Evolutionary conservation across 2,329 filamentous ascomycete genomes (phyloP), one percentile per base, ranked within the genome.

Genomic region (Aureobasidium mangrovei): DNA sequence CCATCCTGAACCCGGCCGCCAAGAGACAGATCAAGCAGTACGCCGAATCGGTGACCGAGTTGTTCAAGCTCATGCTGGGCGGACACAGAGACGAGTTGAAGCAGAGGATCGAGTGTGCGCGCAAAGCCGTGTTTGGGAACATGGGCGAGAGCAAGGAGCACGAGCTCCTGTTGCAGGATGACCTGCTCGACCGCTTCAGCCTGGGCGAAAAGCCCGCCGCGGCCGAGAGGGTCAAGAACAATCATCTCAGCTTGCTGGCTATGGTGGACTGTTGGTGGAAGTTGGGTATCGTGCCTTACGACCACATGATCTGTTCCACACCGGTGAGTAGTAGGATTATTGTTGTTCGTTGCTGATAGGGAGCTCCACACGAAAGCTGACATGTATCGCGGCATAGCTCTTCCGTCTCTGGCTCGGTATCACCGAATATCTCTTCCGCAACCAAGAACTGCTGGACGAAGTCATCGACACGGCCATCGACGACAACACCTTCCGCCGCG

Each of bases 181-280:
- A 87, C 52, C 79, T 96, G 41, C 80, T 98, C 4, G 91, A 96
- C 67, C 84, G 83, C 33, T 98, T 97, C 70, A 91, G 87, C 39
- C 76, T 98, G 1, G 86, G 88, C 35, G 82, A 84, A 55, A 76
- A 78, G 57, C 78, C 83, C 38, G 81, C 81, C 54, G 47, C 83
- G 38, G 80, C 32, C 8, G 78, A 84, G 64, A 75, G 78, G 57
- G 80, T 88, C 24, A 88, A 86, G 52, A 98, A 98, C 72, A 98
- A 93, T 67, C 94, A 98, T 70, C 79, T 98, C 31, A 91, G 85
- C 67, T 77, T 98, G 55, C 78, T 98, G 42, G 93, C 91, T 44
- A 98, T 98, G 82, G 94, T 97, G 41, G 93, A 98, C 73, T 97
- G 91, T 72, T 98, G 93, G 93, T 93, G 88, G 67, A 88, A 88